phyloP scores from a whole-genome alignment of 176 grass and related monocot species.

The Rhipidocladum racemiflorum region DNA sequence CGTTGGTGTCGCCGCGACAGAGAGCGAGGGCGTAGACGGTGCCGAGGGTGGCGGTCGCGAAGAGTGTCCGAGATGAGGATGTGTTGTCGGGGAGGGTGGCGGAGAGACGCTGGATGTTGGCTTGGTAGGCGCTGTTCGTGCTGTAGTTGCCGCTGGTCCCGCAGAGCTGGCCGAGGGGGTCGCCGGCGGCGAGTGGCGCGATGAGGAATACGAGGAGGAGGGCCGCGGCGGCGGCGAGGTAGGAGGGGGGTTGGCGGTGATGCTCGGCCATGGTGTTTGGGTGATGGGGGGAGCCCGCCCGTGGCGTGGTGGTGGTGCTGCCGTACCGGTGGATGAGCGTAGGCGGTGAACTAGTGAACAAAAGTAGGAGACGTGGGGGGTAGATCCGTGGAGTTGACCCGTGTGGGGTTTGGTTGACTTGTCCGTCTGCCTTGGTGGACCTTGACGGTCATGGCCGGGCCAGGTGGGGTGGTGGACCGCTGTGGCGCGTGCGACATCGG shows the following conservation, averaged over 20 bases:
- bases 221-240: background rate
- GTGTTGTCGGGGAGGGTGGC: constrained; percentile 23
- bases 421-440: no score
- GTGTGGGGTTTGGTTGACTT: background rate
- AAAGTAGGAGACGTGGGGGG: background rate
- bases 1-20: constrained; percentile 38
- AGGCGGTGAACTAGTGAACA: background rate
- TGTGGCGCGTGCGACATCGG: no score
- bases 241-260: background rate
- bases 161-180: background rate
- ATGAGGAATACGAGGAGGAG: background rate
- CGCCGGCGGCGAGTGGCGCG: background rate
- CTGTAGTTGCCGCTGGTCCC: constrained; percentile 11
- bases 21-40: constrained; percentile 1
- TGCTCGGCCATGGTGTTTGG: background rate
- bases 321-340: background rate
- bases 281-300: background rate
- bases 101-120: constrained; percentile 26
- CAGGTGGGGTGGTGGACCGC: no score
- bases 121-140: constrained; percentile 8
- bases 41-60: background rate
- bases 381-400: background rate
- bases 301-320: background rate
- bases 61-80: constrained; percentile 19
- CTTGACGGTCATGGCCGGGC: no score